Evolutionary conservation across 176 grass and related monocot species (phyloP), one percentile per base, ranked within the genome.

Genomic region (Bolboschoenus planiculmis): DNA sequence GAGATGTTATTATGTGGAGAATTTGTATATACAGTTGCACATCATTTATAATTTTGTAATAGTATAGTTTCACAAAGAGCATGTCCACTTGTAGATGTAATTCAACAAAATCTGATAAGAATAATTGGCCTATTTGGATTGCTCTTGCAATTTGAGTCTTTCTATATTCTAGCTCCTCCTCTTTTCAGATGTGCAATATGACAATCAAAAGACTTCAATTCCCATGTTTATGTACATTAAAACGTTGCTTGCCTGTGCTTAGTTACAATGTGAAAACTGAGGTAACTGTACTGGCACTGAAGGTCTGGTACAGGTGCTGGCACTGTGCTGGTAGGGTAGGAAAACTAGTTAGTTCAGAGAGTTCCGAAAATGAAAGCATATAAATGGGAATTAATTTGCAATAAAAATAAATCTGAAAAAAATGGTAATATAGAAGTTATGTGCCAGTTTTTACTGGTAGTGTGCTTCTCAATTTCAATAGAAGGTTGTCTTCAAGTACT

Each of bases 1-100:
- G 80, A 82, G 80, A 43, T 82, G 57, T 81, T 82, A 31, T 82
- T 82, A 60, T 65, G 80, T 66, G 66, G 33, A 82, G 40, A 65
- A 15, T 35, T 82, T 82, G 80, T 82, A 82, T 82, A 47, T 65
- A 66, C 24, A 26, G 46, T 82, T 44, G 21, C 33, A 63, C 21
- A 31, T 82, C 36, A 34, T 82, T 62, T 29, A 63, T 46, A 64
- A 65, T 65, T 20, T 50, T 82, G 80, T 82, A 82, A 82, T 82
- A 46, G 58, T 82, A 31, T 81, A 81, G 78, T 56, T 81, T 50
- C 33, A 66, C 10, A 82, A 61, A 59, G 78, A 81, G 58, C 26
- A 81, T 61, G 36, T 46, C 27, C 36, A 82, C 40, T 82, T 82
- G 31, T 46, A 46, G 80, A 82, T 82, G 80, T 82, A 82, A 82